A percentile compares a stretch with the other conserved stretches of the same genome.
phyloP scores from a whole-genome alignment of 1,139 yeast species.

The Saccharomyces hybrid region DNA sequence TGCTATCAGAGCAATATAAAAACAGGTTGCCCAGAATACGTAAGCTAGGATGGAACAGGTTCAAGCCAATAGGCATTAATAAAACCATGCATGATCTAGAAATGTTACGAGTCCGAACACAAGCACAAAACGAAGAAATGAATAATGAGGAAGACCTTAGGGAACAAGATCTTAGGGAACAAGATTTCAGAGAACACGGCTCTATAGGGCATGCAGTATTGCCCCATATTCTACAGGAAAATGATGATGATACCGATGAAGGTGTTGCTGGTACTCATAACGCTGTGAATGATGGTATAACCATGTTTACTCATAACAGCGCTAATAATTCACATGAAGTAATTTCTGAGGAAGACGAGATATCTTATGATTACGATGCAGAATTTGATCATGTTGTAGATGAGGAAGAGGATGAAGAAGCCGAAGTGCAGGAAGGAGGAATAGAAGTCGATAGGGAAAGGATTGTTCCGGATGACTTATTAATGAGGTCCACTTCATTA shows the following conservation, averaged over 20 bases:
- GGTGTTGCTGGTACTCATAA: conserved; percentile 4
- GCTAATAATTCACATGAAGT: conserved; percentile 1
- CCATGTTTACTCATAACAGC: neutral
- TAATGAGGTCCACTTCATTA: neutral
- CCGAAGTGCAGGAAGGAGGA: conserved; percentile 1
- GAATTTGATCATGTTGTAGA: conserved; percentile 18
- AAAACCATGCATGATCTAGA: conserved; percentile 17
- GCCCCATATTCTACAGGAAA: conserved; percentile 9
- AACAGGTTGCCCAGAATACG: conserved; percentile 11
- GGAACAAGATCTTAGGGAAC: neutral
- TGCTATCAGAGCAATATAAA: conserved; percentile 10
- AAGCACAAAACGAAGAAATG: neutral
- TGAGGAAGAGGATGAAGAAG: conserved; percentile 13
- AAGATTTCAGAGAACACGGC: neutral
- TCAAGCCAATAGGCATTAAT: conserved; percentile 25
- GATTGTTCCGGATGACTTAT: neutral
- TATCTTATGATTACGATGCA: conserved; percentile 18
- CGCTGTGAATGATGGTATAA: conserved; percentile 1
- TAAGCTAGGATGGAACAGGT: conserved; percentile 18
- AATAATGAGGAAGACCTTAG: conserved; percentile 1
- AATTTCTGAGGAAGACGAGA: conserved; percentile 13
- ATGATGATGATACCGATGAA: conserved; percentile 5
- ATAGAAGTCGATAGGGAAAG: neutral
- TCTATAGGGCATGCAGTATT: neutral
- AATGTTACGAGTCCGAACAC: conserved; percentile 3